phyloP scores from a whole-genome alignment of 2,329 filamentous ascomycete species.

The Calonectria ilicicola region DNA sequence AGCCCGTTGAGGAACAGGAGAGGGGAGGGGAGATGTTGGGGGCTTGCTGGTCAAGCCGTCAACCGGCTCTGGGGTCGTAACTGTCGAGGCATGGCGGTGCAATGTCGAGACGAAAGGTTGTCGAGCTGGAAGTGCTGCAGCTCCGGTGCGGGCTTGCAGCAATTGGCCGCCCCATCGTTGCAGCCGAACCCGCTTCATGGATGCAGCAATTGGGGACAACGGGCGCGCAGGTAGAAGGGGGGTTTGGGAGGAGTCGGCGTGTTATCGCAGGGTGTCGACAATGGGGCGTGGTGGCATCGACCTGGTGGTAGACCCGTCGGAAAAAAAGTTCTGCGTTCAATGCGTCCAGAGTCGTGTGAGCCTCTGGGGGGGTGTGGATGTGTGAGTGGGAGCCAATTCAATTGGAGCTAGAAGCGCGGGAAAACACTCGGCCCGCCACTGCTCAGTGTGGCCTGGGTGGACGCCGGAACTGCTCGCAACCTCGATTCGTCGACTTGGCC shows the following conservation, averaged over 20 bases:
- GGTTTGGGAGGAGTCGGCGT: not conserved
- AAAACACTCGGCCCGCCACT: conserved; percentile 40
- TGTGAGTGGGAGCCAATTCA: conserved; percentile 7
- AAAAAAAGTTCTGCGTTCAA: conserved; percentile 53
- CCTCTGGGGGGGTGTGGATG: conserved; percentile 28
- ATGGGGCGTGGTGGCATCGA: conserved; percentile 24
- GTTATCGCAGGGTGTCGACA: conserved; percentile 28
- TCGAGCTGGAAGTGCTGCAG: conserved; percentile 34
- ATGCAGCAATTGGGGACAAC: conserved; percentile 25
- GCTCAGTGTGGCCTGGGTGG: not conserved
- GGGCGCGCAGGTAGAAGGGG: not conserved
- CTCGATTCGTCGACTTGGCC: conserved; percentile 17
- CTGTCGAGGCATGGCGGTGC: conserved; percentile 48
- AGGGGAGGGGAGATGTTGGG: conserved; percentile 66
- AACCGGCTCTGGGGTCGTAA: conserved; percentile 38
- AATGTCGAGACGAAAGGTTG: conserved; percentile 39
- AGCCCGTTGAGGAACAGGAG: conserved; percentile 77
- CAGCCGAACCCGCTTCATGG: conserved; percentile 58
- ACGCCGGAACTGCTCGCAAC: conserved; percentile 16
- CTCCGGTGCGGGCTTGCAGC: conserved; percentile 48
- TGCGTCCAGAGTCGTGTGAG: conserved; percentile 50
- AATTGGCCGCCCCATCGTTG: conserved; percentile 56
- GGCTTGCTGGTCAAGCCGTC: conserved; percentile 33
- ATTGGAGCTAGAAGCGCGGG: conserved; percentile 29
- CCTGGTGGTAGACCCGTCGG: conserved; percentile 30